Percentiles rank a stretch among this genome's conserved stretches.
Conservation (phyloP, 495 filamentous ascomycete genomes). For the Tuber melanosporum region DNA sequence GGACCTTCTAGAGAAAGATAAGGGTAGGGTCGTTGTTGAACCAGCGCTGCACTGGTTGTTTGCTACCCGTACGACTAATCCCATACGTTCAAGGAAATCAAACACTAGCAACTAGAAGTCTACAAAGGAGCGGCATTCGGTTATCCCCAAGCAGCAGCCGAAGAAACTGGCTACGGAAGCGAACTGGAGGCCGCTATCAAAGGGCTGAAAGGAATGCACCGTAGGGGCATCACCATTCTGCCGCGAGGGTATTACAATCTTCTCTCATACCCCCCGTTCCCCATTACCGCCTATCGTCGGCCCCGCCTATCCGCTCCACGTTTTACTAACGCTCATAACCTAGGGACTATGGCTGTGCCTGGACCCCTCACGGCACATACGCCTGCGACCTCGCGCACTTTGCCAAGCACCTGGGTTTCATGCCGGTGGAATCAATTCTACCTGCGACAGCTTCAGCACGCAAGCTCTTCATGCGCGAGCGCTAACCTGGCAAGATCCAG, state of each 20-base stretch:
- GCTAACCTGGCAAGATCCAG: conserved; percentile 50
- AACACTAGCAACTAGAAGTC: conserved; percentile 17
- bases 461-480: conserved; percentile 49
- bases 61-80: conserved; percentile 34
- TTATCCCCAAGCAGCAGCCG: conserved; percentile 46
- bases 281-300: too few relatives aligned
- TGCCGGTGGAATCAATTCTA: conserved; percentile 49
- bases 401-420: conserved; percentile 50
- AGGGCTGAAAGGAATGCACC: conserved; percentile 49
- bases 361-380: conserved; percentile 52
- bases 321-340: neutral
- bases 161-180: conserved; percentile 47
- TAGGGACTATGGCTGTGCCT: conserved; percentile 51
- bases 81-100: neutral
- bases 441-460: conserved; percentile 45
- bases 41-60: conserved; percentile 49
- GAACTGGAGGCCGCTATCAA: conserved; percentile 46
- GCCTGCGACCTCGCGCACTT: conserved; percentile 50
- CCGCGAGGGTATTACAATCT: conserved; percentile 41
- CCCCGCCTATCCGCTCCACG: neutral
- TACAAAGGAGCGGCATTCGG: conserved; percentile 48
- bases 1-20: conserved; percentile 49
- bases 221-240: conserved; percentile 47
- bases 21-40: conserved; percentile 47
- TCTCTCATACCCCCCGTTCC: neutral